Evolutionary conservation across 257 asterid species (phyloP).

Genomic region (Scutellaria minor): DNA sequence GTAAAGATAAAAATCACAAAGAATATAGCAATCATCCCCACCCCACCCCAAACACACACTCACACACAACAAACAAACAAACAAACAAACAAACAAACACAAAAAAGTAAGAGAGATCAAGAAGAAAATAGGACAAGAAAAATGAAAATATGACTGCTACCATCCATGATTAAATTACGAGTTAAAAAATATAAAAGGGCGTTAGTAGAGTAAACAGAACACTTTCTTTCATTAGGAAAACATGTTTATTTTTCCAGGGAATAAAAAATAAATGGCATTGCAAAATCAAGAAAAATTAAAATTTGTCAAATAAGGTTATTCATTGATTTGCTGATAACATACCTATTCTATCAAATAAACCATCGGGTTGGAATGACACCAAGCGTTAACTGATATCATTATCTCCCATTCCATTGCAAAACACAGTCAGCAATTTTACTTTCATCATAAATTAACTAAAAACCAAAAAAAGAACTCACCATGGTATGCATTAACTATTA

Average conservation of each 20-base stretch:
- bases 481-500: not conserved
- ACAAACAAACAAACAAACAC: not conserved
- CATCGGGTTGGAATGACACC: not conserved
- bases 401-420: slow-evolving; percentile 11
- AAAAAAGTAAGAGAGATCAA: not conserved
- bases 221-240: too few species aligned
- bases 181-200: not conserved
- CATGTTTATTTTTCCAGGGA: slow-evolving; percentile 19
- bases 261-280: not conserved
- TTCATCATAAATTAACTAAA: slow-evolving; percentile 13
- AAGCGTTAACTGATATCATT: slow-evolving; percentile 13
- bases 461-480: not conserved
- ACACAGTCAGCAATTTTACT: not conserved
- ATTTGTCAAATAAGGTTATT: not conserved
- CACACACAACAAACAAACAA: not conserved
- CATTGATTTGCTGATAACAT: not conserved
- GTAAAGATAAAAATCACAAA: slow-evolving; percentile 3
- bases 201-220: too few species aligned
- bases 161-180: not conserved
- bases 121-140: not conserved
- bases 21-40: not conserved
- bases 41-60: not conserved
- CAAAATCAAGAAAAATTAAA: not conserved
- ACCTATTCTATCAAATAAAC: not conserved
- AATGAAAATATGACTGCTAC: not conserved